Conservation (phyloP, 257 asterid species). For the Petunia secreta region DNA sequence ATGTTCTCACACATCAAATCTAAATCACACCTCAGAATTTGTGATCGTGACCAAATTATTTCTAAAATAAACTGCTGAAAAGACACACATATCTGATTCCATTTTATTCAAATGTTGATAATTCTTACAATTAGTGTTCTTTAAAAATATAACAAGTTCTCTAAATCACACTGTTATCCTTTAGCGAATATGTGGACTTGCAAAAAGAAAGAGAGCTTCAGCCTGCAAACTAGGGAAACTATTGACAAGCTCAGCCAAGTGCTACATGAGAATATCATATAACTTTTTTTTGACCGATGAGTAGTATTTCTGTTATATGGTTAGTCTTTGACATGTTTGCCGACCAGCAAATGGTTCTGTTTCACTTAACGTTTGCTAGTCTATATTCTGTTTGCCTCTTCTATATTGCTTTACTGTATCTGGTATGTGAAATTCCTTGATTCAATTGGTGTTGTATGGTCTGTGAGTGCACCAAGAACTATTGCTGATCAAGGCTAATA, state of each 20-base stretch:
- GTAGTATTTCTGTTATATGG: background rate
- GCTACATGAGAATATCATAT: background rate
- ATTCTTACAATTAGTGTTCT: background rate
- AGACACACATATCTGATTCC: background rate
- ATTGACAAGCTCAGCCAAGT: slow-evolving; percentile 18
- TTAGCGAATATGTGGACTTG: background rate
- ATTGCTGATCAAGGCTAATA: background rate
- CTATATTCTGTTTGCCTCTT: background rate
- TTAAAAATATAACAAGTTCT: background rate
- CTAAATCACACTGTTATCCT: background rate
- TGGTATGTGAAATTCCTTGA: background rate
- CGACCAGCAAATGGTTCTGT: background rate
- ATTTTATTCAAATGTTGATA: background rate
- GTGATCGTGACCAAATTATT: too few species aligned
- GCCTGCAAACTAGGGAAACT: background rate
- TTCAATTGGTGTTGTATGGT: slow-evolving; percentile 1
- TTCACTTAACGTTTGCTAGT: background rate
- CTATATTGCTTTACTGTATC: background rate
- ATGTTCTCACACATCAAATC: too few species aligned
- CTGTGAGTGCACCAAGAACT: background rate
- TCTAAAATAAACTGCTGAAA: background rate
- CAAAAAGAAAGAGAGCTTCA: background rate
- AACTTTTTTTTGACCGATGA: background rate
- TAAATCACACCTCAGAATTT: too few species aligned
- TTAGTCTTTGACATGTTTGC: background rate